Base-by-base conservation (phyloP, 208 protist genomes). In the Wallacemonas sp. region DNA sequence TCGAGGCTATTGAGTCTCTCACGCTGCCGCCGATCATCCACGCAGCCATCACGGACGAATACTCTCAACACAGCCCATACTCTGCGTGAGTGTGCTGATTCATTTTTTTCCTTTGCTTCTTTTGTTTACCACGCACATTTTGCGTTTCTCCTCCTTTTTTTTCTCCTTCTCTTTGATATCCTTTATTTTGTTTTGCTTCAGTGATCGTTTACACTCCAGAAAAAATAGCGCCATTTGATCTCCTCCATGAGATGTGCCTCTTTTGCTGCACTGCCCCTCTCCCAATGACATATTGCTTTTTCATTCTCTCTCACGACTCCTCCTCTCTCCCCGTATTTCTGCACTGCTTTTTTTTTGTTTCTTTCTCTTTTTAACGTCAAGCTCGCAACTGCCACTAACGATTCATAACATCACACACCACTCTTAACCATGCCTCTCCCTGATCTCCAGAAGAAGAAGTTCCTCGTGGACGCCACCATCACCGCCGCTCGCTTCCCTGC, bases 351-450 rank as follows among this genome's bases (percentile, higher is more conserved):
- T 54, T 34, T 60, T 31, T 21, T 19, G 34, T 19, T 42, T 51
- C 21, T 9, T 26, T 56, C 26, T 39, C 56, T 63, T 49, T 49
- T 49, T 49, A n/a, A n/a, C n/a, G n/a, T n/a, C n/a, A n/a, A n/a
- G n/a, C n/a, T n/a, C n/a, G n/a, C n/a, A n/a, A n/a, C n/a, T n/a
- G n/a, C n/a, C n/a, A n/a, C n/a, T n/a, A n/a, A n/a, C n/a, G n/a
- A n/a, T n/a, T 19, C 44, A 26, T 19, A 0, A 11, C 44, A 11
- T 19, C 11, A 49, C 44, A 22, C 12, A 9, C 6, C 15, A 11
- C n/a, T n/a, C n/a, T n/a, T n/a, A n/a, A n/a, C n/a, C 44, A 49
- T 49, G 44, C 22, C 44, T 49, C 44, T 49, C 17, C 44, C 44
- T 49, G 44, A 49, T 49, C 44, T 49, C 1, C 12, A 49, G 0